Evolutionary conservation across 495 filamentous ascomycete species (phyloP), one percentile per base, ranked within the genome.

Genomic region (Terfezia boudieri): DNA sequence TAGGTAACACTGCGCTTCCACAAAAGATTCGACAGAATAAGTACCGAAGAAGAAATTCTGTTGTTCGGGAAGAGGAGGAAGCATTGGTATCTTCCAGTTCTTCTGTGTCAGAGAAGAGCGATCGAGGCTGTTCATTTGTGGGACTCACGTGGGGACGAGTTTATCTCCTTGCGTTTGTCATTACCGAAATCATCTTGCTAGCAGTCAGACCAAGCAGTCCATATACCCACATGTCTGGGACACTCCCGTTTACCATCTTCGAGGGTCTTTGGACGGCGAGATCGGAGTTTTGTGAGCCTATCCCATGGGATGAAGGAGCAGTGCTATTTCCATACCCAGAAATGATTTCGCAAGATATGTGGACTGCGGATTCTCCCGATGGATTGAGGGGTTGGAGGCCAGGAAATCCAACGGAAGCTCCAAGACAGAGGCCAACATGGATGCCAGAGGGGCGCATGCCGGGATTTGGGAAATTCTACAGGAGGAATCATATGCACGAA

Each of bases 181-280:
- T 46, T 36, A 58, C 55, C 26, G 26, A 32, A 4, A 17, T 57
- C 16, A 14, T 57, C 32, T n/a, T 60, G 17, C 55, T 56, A 26
- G n/a, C 57, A 5, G 58, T 60, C 17, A 51, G 58, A 36, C 58
- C 58, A 9, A 32, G 35, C 11, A 54, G 55, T 8, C 58, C 58
- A 4, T 60, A 58, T 36, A 51, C 50, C 37, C 58, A 60, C 22
- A 60, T 60, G 58, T 53, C 55, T 1, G 51, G 58, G 6, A 60
- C 58, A 1, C 55, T 60, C 16, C 58, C 58, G 10, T 48, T 48
- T 9, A 48, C 43, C 14, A 20, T 59, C 26, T 59, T 59, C 14
- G 57, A 59, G 43, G 43, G 55, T 2, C 57, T 59, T 23, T 59
- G 57, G 57, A 53, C 51, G 2, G 37, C 41, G 20, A 50, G 57